phyloP scores from a whole-genome alignment of 176 grass and related monocot genomes.

The Carex pumila region DNA sequence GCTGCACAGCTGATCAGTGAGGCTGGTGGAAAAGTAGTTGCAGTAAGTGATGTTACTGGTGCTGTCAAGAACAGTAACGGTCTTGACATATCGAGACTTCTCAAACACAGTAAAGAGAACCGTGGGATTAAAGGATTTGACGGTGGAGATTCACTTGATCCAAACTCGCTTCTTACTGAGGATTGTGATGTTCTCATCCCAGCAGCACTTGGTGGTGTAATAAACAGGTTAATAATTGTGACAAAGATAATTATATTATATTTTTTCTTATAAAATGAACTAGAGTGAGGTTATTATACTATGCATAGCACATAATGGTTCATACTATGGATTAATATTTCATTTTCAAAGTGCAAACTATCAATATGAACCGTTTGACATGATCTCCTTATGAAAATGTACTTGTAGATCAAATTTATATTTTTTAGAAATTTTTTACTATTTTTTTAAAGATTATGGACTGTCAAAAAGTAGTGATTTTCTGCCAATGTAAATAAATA shows the following conservation, averaged over 20 bases:
- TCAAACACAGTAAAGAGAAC: slow-evolving; percentile 39
- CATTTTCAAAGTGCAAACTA: too few relatives aligned
- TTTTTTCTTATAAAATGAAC: neutral
- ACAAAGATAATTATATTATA: neutral
- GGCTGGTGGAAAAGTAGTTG: slow-evolving; percentile 33
- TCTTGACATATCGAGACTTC: slow-evolving; percentile 28
- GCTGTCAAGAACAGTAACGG: slow-evolving; percentile 39
- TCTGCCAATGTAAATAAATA: too few relatives aligned
- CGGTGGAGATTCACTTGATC: slow-evolving; percentile 36
- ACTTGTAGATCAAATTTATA: too few relatives aligned
- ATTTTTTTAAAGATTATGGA: neutral
- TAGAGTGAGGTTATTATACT: too few relatives aligned
- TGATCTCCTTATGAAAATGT: too few relatives aligned
- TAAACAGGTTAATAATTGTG: slow-evolving; percentile 18
- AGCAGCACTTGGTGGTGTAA: slow-evolving; percentile 35
- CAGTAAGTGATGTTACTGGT: slow-evolving; percentile 38
- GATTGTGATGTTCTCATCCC: slow-evolving; percentile 52
- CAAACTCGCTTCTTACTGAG: slow-evolving; percentile 35
- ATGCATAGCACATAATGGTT: too few relatives aligned
- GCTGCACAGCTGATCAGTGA: slow-evolving; percentile 59
- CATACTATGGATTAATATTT: too few relatives aligned
- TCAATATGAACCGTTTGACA: too few relatives aligned
- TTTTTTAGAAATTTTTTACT: too few relatives aligned
- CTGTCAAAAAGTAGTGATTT: too few relatives aligned
- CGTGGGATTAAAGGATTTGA: slow-evolving; percentile 35